Conservation (phyloP, 768 basidiomycete species). For the Tylopilus rubrobrunneus region DNA sequence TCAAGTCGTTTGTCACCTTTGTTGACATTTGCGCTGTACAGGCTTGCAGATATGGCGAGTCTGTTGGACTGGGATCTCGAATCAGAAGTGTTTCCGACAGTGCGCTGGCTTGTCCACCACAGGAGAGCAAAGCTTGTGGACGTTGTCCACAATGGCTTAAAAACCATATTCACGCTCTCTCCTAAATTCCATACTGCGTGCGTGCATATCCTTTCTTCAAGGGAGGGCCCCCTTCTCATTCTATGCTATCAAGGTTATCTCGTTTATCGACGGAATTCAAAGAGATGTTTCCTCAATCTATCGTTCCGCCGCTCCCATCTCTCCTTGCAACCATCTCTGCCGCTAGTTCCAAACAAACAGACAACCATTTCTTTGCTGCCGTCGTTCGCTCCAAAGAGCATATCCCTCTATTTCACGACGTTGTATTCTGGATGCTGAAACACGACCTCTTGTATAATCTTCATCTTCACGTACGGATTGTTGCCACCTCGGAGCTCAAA, state of each 20-base stretch:
- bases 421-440: constrained; percentile 89
- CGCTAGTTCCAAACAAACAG: constrained; percentile 56
- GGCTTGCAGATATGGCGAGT: constrained; percentile 75
- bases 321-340: constrained; percentile 76
- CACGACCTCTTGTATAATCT: constrained; percentile 80
- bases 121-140: constrained; percentile 88
- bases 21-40: constrained; percentile 24
- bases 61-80: constrained; percentile 82
- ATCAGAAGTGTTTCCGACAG: constrained; percentile 82
- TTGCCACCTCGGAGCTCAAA: constrained; percentile 77
- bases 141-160: constrained; percentile 70
- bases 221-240: background rate
- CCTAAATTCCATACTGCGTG: constrained; percentile 59
- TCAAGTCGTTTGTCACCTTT: background rate
- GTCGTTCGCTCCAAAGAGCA: constrained; percentile 67
- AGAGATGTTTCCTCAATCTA: constrained; percentile 50
- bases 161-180: constrained; percentile 78
- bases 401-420: constrained; percentile 70
- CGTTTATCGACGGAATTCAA: constrained; percentile 59
- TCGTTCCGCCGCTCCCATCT: constrained; percentile 65
- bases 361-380: constrained; percentile 77
- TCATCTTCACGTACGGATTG: constrained; percentile 80
- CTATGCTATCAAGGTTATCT: constrained; percentile 19
- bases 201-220: constrained; percentile 26
- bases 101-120: constrained; percentile 88